Evolutionary conservation across 2,329 filamentous ascomycete species (phyloP).

Genomic region (Cyphellophora europaea): DNA sequence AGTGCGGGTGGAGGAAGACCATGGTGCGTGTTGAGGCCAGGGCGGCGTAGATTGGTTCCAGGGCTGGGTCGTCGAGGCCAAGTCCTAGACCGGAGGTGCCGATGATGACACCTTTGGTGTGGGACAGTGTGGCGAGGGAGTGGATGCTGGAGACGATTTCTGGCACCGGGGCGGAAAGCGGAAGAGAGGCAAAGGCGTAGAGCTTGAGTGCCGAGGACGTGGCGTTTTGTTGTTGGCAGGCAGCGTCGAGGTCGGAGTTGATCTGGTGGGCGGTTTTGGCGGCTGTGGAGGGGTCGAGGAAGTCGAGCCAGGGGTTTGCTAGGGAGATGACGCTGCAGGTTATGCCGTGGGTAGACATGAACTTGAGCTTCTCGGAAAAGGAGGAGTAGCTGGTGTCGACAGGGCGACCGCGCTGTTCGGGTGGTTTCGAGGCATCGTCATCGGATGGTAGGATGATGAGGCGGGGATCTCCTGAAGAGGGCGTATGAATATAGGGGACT

Average conservation of each 20-base stretch:
- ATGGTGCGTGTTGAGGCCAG: constrained; percentile 56
- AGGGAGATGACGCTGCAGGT: constrained; percentile 77
- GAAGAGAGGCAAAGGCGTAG: constrained; percentile 76
- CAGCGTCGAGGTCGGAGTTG: constrained; percentile 67
- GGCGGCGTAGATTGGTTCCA: constrained; percentile 64
- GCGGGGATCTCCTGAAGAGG: constrained; percentile 26
- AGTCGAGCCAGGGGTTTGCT: constrained; percentile 92
- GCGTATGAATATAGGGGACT: constrained; percentile 36
- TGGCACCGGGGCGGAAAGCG: constrained; percentile 57
- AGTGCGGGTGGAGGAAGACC: constrained; percentile 85
- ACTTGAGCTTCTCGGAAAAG: constrained; percentile 67
- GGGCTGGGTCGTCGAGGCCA: constrained; percentile 66
- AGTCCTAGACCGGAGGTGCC: constrained; percentile 72
- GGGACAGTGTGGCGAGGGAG: constrained; percentile 50
- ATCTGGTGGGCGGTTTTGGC: constrained; percentile 55
- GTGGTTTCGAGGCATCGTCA: constrained; percentile 29
- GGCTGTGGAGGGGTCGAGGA: constrained; percentile 55
- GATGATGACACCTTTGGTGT: constrained; percentile 78
- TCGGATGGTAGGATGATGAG: constrained; percentile 39
- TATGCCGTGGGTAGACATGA: constrained; percentile 81
- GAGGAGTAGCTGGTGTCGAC: constrained; percentile 78
- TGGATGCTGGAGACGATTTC: constrained; percentile 57
- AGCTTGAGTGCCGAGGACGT: constrained; percentile 38
- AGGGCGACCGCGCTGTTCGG: constrained; percentile 58
- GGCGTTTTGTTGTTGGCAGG: constrained; percentile 48